phyloP scores from a whole-genome alignment of 108 stramenopile genomes.

The Stephanodiscus triporus region DNA sequence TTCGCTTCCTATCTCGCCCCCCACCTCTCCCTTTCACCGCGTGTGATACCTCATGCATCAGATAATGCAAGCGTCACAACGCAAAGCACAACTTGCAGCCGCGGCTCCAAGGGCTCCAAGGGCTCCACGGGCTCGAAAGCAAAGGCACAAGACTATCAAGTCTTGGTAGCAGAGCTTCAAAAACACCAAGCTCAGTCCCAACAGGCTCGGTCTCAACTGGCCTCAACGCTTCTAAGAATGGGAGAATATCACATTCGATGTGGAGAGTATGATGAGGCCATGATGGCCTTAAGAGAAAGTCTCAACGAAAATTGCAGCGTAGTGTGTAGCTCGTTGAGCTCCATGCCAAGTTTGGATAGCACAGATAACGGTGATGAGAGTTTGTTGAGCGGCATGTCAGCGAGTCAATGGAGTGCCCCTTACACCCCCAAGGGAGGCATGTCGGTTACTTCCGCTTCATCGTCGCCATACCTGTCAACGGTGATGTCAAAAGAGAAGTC shows the following conservation, averaged over 20 bases:
- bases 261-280: constrained; percentile 79
- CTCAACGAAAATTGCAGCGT: constrained; percentile 74
- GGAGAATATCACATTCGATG: constrained; percentile 81
- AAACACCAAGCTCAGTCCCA: constrained; percentile 46
- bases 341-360: constrained; percentile 28
- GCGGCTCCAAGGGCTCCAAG: constrained; percentile 18
- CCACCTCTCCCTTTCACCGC: constrained; percentile 11
- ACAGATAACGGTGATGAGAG: constrained; percentile 28
- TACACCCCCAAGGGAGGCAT: constrained; percentile 6
- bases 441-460: constrained; percentile 11
- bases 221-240: constrained; percentile 60
- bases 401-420: constrained; percentile 27
- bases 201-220: constrained; percentile 53
- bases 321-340: constrained; percentile 29
- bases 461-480: constrained; percentile 16
- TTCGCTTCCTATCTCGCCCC: constrained; percentile 18
- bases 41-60: background rate
- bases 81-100: constrained; percentile 25
- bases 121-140: constrained; percentile 3
- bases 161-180: constrained; percentile 54
- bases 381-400: constrained; percentile 28
- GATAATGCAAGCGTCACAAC: constrained; percentile 28
- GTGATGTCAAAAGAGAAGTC: constrained; percentile 3
- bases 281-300: constrained; percentile 77
- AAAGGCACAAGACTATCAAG: constrained; percentile 61